Evolutionary conservation across 192 early-diverging fungal genomes (phyloP).

Genomic region (Coemansia sp.): DNA sequence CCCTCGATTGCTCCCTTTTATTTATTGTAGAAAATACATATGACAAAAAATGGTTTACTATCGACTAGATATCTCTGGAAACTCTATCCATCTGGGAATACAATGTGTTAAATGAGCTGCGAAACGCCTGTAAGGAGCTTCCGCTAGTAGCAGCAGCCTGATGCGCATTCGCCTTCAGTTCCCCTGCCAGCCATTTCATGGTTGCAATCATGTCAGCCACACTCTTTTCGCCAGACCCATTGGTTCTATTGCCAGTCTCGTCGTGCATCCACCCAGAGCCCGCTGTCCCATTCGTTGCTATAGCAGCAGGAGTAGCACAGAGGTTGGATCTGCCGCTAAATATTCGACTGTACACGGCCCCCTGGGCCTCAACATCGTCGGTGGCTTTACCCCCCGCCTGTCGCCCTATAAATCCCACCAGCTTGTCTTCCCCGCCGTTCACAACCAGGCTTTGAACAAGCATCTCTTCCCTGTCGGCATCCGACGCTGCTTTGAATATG

Average conservation of each 20-base stretch:
- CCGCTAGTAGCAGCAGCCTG: not conserved
- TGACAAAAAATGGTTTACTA: not conserved
- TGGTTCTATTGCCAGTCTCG: not conserved
- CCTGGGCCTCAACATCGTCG: not conserved
- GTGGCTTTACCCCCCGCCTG: not conserved
- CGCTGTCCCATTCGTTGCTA: not conserved
- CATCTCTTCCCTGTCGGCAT: not conserved
- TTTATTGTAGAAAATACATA: not conserved
- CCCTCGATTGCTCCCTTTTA: not conserved
- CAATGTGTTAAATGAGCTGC: not conserved
- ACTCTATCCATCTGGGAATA: slow-evolving; percentile 1
- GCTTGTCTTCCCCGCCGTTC: slow-evolving; percentile 3
- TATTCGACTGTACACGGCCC: not conserved
- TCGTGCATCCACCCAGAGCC: not conserved
- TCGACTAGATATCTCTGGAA: not conserved
- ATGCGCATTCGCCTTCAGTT: slow-evolving; percentile 6
- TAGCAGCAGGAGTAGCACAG: not conserved
- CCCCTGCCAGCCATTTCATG: not conserved
- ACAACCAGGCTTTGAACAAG: not conserved
- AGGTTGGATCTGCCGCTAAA: not conserved
- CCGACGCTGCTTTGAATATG: not conserved
- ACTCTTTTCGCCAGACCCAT: not conserved
- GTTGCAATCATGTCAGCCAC: not conserved
- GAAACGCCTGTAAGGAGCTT: not conserved
- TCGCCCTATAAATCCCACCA: not conserved